Evolutionary conservation across 305 asterid genomes (phyloP), one percentile per base, ranked within the genome.

Genomic region (Solanum chacoense): DNA sequence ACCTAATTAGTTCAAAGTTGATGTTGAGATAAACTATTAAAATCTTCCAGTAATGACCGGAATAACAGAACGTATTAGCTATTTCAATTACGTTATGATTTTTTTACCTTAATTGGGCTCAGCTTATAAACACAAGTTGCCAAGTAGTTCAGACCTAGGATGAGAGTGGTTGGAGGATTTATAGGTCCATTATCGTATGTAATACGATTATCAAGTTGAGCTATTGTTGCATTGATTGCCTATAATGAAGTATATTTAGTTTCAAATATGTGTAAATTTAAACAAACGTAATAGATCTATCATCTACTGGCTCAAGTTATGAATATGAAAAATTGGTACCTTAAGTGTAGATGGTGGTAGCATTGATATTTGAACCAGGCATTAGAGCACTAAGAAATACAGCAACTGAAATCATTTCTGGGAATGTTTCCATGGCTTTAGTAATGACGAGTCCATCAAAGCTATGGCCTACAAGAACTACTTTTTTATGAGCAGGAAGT

Each of bases 401-500:
- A n/a, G 89, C 88, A 13, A 67, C 85, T 8, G 85, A 79, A 26
- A 91, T 88, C 84, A 85, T 91, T 18, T 85, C 42, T 6, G 91
- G 89, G 24, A 90, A 91, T 86, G 13, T 84, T 4, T 91, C 92
- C 92, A 89, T 89, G 73, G 91, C 91, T 8, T 29, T 86, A 42
- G 93, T 31, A 7, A 91, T 20, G 63, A 36, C 75, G 16, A 84
- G 5, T 22, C 92, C 89, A 20, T 90, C 92, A 34, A 29, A 24
- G 13, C 88, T 85, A 31, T 88, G 93, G 16, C 90, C 89, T 8
- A 90, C 89, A 3, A 92, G 24, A 73, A 73, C 38, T 4, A 94
- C 95, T 90, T 92, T 92, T 90, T 93, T 91, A 29, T 73, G 0
- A 3, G 37, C 26, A 73, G 79, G 79, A 31, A 73, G 79, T 3